phyloP scores from a whole-genome alignment of 208 protist species.

The Trypanosomatidae sp. region DNA sequence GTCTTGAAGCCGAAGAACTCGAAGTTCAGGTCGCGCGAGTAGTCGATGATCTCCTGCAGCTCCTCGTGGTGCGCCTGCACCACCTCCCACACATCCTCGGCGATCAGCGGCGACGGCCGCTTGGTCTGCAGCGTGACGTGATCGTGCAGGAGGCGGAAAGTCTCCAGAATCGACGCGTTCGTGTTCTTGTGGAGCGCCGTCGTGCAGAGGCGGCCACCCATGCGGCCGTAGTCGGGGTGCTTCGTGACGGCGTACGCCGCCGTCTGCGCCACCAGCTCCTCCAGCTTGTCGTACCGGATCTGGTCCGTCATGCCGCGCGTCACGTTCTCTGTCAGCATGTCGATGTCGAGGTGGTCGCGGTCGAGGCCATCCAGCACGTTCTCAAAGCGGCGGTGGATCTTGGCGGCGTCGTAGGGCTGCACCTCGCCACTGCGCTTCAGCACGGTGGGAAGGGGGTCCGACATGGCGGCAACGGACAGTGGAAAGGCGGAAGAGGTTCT shows the following conservation, averaged over 20 bases:
- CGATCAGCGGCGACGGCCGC: slow-evolving; percentile 89
- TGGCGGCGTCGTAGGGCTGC: slow-evolving; percentile 53
- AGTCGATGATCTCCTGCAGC: slow-evolving; percentile 94
- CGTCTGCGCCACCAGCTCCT: slow-evolving; percentile 96
- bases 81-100: slow-evolving; percentile 92
- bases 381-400: slow-evolving; percentile 59
- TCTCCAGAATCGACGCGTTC: slow-evolving; percentile 82
- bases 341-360: slow-evolving; percentile 56
- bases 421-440: slow-evolving; percentile 73
- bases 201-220: slow-evolving; percentile 97
- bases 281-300: slow-evolving; percentile 92
- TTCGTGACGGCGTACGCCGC: slow-evolving; percentile 95
- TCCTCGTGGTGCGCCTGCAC: slow-evolving; percentile 75
- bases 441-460: no score
- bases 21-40: slow-evolving; percentile 96
- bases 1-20: slow-evolving; percentile 99
- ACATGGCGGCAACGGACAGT: no score
- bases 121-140: slow-evolving; percentile 90
- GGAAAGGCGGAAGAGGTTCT: no score
- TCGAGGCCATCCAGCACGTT: slow-evolving; percentile 51
- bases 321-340: slow-evolving; percentile 89
- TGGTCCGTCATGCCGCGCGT: slow-evolving; percentile 80
- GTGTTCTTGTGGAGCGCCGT: slow-evolving; percentile 98
- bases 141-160: slow-evolving; percentile 87
- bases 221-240: slow-evolving; percentile 98